These are phyloP conservation scores for Paramecium primaurelia DNA, from an alignment of 73 alveolate species.

Conservation along the genomic window DNA sequence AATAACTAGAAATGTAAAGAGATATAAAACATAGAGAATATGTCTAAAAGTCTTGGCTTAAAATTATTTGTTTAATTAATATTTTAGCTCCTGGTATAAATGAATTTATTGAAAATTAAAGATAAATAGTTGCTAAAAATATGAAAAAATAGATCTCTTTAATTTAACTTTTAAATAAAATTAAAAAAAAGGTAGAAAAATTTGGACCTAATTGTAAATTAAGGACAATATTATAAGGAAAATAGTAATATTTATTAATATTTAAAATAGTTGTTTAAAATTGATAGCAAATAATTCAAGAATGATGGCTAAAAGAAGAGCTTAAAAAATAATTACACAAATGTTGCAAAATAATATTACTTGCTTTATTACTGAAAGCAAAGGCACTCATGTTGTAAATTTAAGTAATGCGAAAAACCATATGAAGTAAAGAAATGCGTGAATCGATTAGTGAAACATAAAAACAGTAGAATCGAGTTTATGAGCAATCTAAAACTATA, in stretches of 20 bases:
- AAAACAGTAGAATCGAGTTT: slow-evolving; percentile 29
- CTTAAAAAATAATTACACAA: not conserved
- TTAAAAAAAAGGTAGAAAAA: not conserved
- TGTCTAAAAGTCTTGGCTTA: slow-evolving; percentile 23
- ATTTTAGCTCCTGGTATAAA: not conserved
- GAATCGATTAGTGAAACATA: slow-evolving; percentile 40
- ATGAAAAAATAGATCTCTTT: slow-evolving; percentile 25
- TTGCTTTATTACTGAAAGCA: slow-evolving; percentile 21
- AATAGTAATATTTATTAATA: not conserved
- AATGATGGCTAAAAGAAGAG: not conserved
- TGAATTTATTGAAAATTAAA: not conserved
- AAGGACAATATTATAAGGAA: not conserved
- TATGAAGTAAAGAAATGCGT: slow-evolving; percentile 24
- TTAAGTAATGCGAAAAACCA: slow-evolving; percentile 29
- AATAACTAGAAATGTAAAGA: not conserved
- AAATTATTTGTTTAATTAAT: not conserved
- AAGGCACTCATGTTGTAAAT: slow-evolving; percentile 42
- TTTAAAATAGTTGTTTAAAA: not conserved
- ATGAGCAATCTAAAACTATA: slow-evolving; percentile 15
- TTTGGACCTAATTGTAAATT: not conserved
- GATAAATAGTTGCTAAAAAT: slow-evolving; percentile 27
- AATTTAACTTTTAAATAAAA: not conserved
- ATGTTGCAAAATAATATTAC: not conserved
- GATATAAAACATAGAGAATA: not conserved
- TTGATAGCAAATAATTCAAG: not conserved